Conservation (phyloP, 1,284 basidiomycete genomes). For the Ganoderma meredithae region DNA sequence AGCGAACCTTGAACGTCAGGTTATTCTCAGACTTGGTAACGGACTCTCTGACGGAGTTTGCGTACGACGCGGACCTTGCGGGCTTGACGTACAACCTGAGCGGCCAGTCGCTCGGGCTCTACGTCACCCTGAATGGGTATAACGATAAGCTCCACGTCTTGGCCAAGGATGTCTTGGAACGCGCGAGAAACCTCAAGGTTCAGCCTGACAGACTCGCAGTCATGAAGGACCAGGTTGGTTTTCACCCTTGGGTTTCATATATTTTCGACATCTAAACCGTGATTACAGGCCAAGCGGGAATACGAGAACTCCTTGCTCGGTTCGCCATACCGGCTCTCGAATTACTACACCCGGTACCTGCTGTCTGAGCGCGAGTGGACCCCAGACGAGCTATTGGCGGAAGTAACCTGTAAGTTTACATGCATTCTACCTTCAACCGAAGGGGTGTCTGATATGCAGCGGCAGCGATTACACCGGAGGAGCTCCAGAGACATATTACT, state of each 20-base stretch:
- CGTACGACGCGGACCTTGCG: slow-evolving; percentile 94
- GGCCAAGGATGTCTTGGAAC: slow-evolving; percentile 78
- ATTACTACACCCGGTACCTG: slow-evolving; percentile 81
- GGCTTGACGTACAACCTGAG: slow-evolving; percentile 85
- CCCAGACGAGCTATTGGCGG: slow-evolving; percentile 80
- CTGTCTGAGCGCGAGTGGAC: slow-evolving; percentile 82
- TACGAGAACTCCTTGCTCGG: slow-evolving; percentile 91
- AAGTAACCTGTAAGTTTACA: slow-evolving; percentile 70
- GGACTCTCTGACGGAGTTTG: slow-evolving; percentile 90
- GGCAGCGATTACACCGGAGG: slow-evolving; percentile 73
- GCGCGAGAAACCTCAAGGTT: slow-evolving; percentile 74
- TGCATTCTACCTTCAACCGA: background rate
- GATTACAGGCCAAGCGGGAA: slow-evolving; percentile 66
- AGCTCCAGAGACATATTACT: slow-evolving; percentile 74
- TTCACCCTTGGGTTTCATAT: no score
- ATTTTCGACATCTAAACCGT: background rate
- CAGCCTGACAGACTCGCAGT: slow-evolving; percentile 80
- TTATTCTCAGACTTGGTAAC: slow-evolving; percentile 89
- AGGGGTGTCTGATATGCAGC: slow-evolving; percentile 8
- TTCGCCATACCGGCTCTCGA: slow-evolving; percentile 85
- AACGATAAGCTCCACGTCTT: slow-evolving; percentile 93
- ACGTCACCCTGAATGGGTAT: slow-evolving; percentile 83
- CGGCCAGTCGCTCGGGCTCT: slow-evolving; percentile 73
- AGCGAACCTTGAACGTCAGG: slow-evolving; percentile 46
- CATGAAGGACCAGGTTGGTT: slow-evolving; percentile 84